Conservation (phyloP, 2,329 filamentous ascomycete species). For the Phoma herbarum region DNA sequence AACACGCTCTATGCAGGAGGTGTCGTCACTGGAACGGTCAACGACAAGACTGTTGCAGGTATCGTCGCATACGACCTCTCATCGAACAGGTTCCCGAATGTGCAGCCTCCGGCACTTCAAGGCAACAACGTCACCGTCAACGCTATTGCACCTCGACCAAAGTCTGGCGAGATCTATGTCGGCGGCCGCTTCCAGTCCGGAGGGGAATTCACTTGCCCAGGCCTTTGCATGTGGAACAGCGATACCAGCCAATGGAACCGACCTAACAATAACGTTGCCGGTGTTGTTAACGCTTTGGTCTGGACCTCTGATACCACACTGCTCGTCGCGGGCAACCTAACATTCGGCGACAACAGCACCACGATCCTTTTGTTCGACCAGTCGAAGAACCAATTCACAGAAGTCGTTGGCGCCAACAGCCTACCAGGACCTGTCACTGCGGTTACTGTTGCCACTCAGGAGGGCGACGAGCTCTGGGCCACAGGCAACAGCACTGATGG, state of each 20-base stretch:
- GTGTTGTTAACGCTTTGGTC: conserved; percentile 74
- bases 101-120: conserved; percentile 77
- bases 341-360: conserved; percentile 69
- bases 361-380: conserved; percentile 78
- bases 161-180: conserved; percentile 79
- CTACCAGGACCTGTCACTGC: conserved; percentile 84
- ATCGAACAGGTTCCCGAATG: conserved; percentile 66
- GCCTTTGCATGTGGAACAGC: conserved; percentile 81
- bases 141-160: conserved; percentile 75
- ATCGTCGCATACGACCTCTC: conserved; percentile 82
- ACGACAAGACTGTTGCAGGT: conserved; percentile 71
- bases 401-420: conserved; percentile 66
- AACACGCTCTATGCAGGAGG: conserved; percentile 82
- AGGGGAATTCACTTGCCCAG: conserved; percentile 81
- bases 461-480: conserved; percentile 72
- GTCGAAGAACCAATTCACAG: conserved; percentile 71
- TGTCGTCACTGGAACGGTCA: conserved; percentile 74
- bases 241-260: conserved; percentile 78
- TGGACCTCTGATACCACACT: conserved; percentile 79
- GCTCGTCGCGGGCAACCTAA: conserved; percentile 80
- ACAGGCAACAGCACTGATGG: conserved; percentile 75
- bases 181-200: conserved; percentile 85
- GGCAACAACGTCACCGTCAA: conserved; percentile 78
- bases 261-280: conserved; percentile 75
- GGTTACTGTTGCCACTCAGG: conserved; percentile 74